A percentile compares a stretch with the other conserved stretches of the same genome.
Conservation (phyloP, 495 filamentous ascomycete species). For the Sphaerosporella brunnea region DNA sequence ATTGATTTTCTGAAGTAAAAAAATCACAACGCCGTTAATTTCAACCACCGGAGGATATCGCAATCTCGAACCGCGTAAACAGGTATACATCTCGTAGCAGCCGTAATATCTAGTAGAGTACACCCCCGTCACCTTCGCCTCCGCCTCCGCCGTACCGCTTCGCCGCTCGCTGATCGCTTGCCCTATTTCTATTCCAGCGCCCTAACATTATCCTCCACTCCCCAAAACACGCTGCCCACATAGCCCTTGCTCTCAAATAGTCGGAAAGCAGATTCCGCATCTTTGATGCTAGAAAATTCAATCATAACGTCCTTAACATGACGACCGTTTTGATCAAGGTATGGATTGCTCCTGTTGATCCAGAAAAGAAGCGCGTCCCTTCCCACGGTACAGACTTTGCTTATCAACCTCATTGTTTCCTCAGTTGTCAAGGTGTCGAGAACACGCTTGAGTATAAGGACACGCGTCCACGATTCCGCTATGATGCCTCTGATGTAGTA, state of each 20-base stretch:
- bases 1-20: no score
- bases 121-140: no score
- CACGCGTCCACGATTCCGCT: background rate
- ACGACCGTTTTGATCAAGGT: background rate
- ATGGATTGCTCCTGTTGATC: background rate
- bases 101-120: no score
- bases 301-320: background rate
- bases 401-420: background rate
- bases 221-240: background rate
- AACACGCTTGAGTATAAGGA: background rate
- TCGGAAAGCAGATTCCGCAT: background rate
- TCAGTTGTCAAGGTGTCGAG: background rate
- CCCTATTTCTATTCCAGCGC: no score
- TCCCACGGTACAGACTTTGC: background rate
- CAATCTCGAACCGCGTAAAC: no score
- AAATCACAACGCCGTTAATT: no score
- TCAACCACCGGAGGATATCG: no score
- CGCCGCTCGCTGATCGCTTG: no score
- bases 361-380: background rate
- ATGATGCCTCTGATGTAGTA: background rate
- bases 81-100: no score
- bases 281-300: background rate
- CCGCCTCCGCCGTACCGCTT: no score
- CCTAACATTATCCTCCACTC: no score
- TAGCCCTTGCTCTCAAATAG: background rate